Evolutionary conservation across 1,284 basidiomycete species (phyloP).

Genomic region (Coriolopsis trogii): DNA sequence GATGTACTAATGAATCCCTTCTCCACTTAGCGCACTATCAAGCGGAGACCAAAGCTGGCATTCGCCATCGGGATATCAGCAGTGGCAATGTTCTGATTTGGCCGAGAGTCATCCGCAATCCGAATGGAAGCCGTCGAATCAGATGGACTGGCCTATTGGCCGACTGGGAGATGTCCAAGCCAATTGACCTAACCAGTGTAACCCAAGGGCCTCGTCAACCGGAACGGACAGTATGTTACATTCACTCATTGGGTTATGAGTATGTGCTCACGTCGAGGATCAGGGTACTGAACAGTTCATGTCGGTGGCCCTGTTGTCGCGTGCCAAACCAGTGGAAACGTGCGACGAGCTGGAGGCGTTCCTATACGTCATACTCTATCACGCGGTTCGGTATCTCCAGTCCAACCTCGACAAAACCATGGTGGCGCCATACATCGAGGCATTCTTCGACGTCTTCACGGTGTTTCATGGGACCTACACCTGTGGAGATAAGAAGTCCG

Average conservation of each 20-base stretch:
- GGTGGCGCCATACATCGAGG: neutral
- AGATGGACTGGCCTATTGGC: slow-evolving; percentile 5
- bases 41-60: neutral
- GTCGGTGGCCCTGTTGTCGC: neutral
- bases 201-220: slow-evolving; percentile 4
- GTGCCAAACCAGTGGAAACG: neutral
- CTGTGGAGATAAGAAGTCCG: neutral
- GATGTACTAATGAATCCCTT: neutral
- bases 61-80: slow-evolving; percentile 5
- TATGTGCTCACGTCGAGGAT: neutral
- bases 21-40: slow-evolving; percentile 3
- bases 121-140: neutral
- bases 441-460: neutral
- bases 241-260: neutral
- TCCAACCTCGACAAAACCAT: neutral
- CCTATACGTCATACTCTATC: slow-evolving; percentile 5
- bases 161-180: slow-evolving; percentile 18
- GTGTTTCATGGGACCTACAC: neutral
- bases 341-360: slow-evolving; percentile 8
- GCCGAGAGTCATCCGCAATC: neutral
- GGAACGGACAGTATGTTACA: neutral
- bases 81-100: slow-evolving; percentile 13
- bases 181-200: neutral
- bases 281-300: slow-evolving; percentile 8
- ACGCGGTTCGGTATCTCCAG: slow-evolving; percentile 7